phyloP scores from a whole-genome alignment of 2,329 filamentous ascomycete genomes.

The Colletotrichum plurivorum region DNA sequence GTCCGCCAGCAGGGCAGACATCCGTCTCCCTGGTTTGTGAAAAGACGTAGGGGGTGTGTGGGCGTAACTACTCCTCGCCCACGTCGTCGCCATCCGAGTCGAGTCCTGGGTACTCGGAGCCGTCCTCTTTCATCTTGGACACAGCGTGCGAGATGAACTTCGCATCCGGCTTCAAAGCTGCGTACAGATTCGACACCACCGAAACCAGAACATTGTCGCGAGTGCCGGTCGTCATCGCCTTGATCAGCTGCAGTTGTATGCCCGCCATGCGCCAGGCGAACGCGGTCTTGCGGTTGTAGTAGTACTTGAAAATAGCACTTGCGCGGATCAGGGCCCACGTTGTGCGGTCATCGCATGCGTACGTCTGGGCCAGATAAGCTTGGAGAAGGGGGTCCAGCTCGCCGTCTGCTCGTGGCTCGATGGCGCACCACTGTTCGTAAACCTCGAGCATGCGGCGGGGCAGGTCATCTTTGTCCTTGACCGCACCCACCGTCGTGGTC shows the following conservation, averaged over 20 bases:
- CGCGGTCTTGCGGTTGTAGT: slow-evolving; percentile 43
- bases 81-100: slow-evolving; percentile 31
- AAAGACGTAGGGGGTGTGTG: slow-evolving; percentile 14
- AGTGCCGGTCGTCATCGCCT: slow-evolving; percentile 49
- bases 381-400: slow-evolving; percentile 41
- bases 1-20: not conserved
- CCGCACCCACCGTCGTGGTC: slow-evolving; percentile 39
- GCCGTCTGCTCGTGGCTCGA: slow-evolving; percentile 50
- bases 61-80: slow-evolving; percentile 8
- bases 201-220: slow-evolving; percentile 45
- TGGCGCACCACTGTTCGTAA: slow-evolving; percentile 58
- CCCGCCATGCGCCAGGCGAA: slow-evolving; percentile 66
- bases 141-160: slow-evolving; percentile 44
- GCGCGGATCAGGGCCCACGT: slow-evolving; percentile 67
- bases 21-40: not conserved
- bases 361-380: slow-evolving; percentile 43
- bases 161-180: slow-evolving; percentile 53
- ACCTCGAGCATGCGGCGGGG: slow-evolving; percentile 50
- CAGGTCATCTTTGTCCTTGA: slow-evolving; percentile 40
- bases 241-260: slow-evolving; percentile 63
- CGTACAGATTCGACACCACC: slow-evolving; percentile 55
- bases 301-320: slow-evolving; percentile 61
- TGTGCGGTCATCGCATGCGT: slow-evolving; percentile 45
- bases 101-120: slow-evolving; percentile 15
- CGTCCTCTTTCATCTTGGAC: slow-evolving; percentile 37